Conservation (phyloP, 2,329 filamentous ascomycete genomes). For the Neonectria punicea region DNA sequence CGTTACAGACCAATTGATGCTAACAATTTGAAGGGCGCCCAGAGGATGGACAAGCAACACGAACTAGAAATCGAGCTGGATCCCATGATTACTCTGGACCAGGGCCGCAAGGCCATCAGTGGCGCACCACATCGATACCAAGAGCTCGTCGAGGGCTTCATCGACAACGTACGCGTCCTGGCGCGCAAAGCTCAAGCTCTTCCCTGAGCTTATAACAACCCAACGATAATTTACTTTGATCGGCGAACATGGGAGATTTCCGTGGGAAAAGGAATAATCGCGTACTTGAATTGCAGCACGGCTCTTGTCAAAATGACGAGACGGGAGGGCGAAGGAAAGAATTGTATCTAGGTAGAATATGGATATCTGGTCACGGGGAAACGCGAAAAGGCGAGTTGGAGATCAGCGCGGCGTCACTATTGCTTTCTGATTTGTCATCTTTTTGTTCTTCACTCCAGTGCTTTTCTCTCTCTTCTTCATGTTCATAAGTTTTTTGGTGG, state of each 20-base stretch:
- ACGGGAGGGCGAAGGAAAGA: conserved; percentile 3
- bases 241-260: neutral
- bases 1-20: neutral
- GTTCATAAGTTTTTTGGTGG: conserved; percentile 5
- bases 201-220: conserved; percentile 7
- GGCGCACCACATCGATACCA: conserved; percentile 69
- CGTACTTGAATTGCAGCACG: neutral
- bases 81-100: conserved; percentile 70
- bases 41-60: conserved; percentile 71
- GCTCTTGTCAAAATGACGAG: conserved; percentile 2
- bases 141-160: conserved; percentile 75
- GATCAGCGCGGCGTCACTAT: conserved; percentile 33
- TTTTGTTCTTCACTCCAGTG: conserved; percentile 18
- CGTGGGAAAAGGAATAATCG: conserved; percentile 7
- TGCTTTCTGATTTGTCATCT: conserved; percentile 17
- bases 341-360: conserved; percentile 28
- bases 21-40: conserved; percentile 47
- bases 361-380: conserved; percentile 17
- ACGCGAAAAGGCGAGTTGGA: conserved; percentile 25
- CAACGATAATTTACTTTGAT: conserved; percentile 7
- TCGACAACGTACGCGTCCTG: conserved; percentile 77
- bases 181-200: conserved; percentile 56
- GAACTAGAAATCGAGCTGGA: conserved; percentile 84
- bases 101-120: conserved; percentile 67
- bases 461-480: conserved; percentile 15